These are phyloP conservation scores for Posidonia oceanica DNA, from an alignment of 116 monocot species.

Conservation along the genomic window DNA sequence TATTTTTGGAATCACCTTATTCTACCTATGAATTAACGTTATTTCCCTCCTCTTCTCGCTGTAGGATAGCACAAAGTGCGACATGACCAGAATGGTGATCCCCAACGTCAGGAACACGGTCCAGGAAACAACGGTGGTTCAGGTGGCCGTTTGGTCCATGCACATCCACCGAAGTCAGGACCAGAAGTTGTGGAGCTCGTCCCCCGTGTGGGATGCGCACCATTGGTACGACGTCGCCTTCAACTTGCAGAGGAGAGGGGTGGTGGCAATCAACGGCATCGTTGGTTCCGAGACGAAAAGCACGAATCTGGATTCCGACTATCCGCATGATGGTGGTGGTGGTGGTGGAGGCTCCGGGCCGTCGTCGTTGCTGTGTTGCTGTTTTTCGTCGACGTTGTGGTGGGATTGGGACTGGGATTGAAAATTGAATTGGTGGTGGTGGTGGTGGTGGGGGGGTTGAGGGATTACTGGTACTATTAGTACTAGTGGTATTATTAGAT, in stretches of 20 bases:
- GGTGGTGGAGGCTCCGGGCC: too few species aligned
- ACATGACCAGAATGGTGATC: constrained; percentile 30
- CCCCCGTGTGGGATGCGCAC: constrained; percentile 31
- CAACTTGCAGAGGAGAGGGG: not conserved
- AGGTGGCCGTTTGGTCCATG: constrained; percentile 44
- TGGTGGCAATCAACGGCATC: not conserved
- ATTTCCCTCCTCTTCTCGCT: not conserved
- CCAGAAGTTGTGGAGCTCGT: constrained; percentile 8
- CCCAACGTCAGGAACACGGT: not conserved
- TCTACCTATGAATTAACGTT: too few species aligned
- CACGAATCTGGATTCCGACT: too few species aligned
- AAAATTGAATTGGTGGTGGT: too few species aligned
- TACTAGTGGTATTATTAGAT: too few species aligned
- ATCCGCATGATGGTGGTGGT: too few species aligned
- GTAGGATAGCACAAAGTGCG: constrained; percentile 12
- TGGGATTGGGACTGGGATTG: too few species aligned
- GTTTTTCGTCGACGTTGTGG: too few species aligned
- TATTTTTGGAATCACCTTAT: too few species aligned
- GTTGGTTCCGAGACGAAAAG: not conserved
- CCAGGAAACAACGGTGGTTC: constrained; percentile 30
- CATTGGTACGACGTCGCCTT: constrained; percentile 17
- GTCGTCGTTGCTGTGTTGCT: too few species aligned
- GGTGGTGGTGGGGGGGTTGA: too few species aligned
- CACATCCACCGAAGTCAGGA: constrained; percentile 72
- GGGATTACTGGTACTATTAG: too few species aligned